A percentile compares a stretch with the other conserved stretches of the same genome.
Evolutionary conservation across 2,329 filamentous ascomycete genomes (phyloP).

Genomic region (Hymenoscyphus infarciens): DNA sequence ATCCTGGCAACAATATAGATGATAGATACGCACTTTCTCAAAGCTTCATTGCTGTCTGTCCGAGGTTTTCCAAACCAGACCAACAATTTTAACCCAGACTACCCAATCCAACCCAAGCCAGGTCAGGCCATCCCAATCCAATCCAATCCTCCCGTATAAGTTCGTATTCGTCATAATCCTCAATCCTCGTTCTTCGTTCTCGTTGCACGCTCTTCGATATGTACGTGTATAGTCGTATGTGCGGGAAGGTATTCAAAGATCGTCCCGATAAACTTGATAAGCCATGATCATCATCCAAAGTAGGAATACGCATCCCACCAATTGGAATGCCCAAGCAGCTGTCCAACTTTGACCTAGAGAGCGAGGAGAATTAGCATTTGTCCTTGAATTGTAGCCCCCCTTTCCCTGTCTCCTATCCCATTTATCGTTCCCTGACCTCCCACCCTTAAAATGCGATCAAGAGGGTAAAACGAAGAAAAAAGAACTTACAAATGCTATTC

Average conservation of each 20-base stretch:
- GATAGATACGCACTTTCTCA: too few relatives aligned
- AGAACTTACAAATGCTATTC: conserved; percentile 56
- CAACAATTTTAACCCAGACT: not conserved
- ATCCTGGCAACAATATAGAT: too few relatives aligned
- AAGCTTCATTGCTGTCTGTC: too few relatives aligned
- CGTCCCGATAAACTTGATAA: conserved; percentile 52
- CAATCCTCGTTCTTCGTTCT: not conserved
- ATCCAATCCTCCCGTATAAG: not conserved
- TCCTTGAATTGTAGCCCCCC: too few relatives aligned
- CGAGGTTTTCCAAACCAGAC: not conserved
- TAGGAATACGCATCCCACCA: conserved; percentile 57
- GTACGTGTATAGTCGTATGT: not conserved
- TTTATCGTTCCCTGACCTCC: too few relatives aligned
- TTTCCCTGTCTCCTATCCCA: too few relatives aligned
- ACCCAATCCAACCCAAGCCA: not conserved
- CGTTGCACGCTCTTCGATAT: not conserved
- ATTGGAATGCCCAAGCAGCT: conserved; percentile 58
- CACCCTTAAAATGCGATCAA: too few relatives aligned
- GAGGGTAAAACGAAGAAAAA: not conserved
- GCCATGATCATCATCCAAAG: conserved; percentile 69
- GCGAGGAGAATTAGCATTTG: conserved; percentile 20
- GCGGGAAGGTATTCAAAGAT: conserved; percentile 16
- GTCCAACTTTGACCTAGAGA: conserved; percentile 57
- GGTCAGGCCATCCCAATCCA: not conserved
- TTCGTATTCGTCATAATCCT: not conserved